Percentiles rank a stretch among this genome's conserved stretches.
Conservation (phyloP, 2,329 filamentous ascomycete genomes). For the Magnaporthiopsis rhizophila region DNA sequence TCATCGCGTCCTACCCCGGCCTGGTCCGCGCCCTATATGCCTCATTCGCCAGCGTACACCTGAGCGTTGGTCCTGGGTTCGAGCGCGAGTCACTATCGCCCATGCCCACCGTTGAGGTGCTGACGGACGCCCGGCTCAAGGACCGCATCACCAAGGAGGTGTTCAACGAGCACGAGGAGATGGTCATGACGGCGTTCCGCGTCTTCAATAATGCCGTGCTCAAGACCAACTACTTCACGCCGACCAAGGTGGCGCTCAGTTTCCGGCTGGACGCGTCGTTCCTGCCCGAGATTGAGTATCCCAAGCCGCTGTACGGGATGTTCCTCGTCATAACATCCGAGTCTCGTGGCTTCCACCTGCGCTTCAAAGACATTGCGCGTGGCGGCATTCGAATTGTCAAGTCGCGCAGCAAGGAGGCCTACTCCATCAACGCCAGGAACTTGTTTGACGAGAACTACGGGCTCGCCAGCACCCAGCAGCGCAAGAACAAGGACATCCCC, state of each 20-base stretch:
- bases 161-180: conserved; percentile 88
- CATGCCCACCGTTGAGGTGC: conserved; percentile 55
- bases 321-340: conserved; percentile 97
- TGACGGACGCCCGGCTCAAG: conserved; percentile 66
- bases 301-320: conserved; percentile 92
- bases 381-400: conserved; percentile 98
- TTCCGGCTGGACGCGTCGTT: conserved; percentile 89
- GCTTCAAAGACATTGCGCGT: conserved; percentile 93
- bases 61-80: conserved; percentile 43
- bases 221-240: conserved; percentile 97
- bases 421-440: conserved; percentile 90
- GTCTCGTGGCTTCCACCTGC: conserved; percentile 92
- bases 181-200: conserved; percentile 95
- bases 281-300: conserved; percentile 85
- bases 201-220: conserved; percentile 89
- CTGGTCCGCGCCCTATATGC: conserved; percentile 85
- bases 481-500: conserved; percentile 99
- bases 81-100: conserved; percentile 45
- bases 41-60: conserved; percentile 83
- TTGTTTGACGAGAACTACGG: conserved; percentile 99
- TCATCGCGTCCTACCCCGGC: conserved; percentile 83
- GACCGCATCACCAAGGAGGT: conserved; percentile 73
- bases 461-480: conserved; percentile 94
- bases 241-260: conserved; percentile 94
- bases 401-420: conserved; percentile 91